Base-by-base conservation (phyloP, 305 asterid species). In the Rubia balearica region DNA sequence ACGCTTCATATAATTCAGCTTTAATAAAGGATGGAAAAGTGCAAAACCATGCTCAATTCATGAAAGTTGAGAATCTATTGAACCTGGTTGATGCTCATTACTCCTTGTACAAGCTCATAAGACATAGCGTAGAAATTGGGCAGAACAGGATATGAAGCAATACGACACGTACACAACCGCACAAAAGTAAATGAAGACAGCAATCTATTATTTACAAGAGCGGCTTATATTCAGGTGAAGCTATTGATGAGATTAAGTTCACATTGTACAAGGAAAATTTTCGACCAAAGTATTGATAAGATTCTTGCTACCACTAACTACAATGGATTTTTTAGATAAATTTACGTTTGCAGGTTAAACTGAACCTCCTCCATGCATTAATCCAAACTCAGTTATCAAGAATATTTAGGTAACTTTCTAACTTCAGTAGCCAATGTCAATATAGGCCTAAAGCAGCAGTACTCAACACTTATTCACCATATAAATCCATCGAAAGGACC, bases 341-440 rank as follows among this genome's bases (percentile, higher is more conserved):
- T 61, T 33, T 33, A 61, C 10, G 66, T 30, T 61, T 30, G 11
- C 66, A 36, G 21, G 16, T 4, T 61, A 36, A 33, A 13, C 10
- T 61, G 8, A 43, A 48, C 10, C 8, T 30, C 38, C 61, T 10
- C 40, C 8, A 48, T 22, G 53, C 48, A 68, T 38, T 2, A 63
- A 27, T 38, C 17, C 21, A 30, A 64, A 63, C 24, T 72, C 51
- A 72, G n/a, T 49, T 8, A 72, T 51, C 40, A n/a, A 19, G 65
- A 49, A 17, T 60, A 11, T 13, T 46, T 48, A 5, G 3, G 14
- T 19, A 1, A 3, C 13, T 56, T n/a, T 63, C 27, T 14, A 71
- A 49, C 8, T 53, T 49, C 21, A 36, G 40, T 22, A 59, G 41
- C 61, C 11, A 70, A 16, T 36, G 12, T 22, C 33, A 60, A 17